Percentiles rank a stretch among this genome's conserved stretches.
phyloP scores from a whole-genome alignment of 2,329 filamentous ascomycete species.

The Neonectria sp. region DNA sequence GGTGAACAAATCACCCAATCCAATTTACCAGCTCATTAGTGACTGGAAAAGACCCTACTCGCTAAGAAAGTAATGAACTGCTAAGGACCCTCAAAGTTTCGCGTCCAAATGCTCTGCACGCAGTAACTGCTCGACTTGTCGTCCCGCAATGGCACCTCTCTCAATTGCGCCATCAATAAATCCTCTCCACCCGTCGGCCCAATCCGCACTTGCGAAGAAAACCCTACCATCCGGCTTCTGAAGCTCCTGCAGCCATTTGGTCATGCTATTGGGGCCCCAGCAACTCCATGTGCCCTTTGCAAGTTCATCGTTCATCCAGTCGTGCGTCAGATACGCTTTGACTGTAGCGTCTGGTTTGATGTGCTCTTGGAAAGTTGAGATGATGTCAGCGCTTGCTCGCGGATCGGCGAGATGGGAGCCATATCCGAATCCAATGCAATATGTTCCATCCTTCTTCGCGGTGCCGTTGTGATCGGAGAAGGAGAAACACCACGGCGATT shows the following conservation, averaged over 20 bases:
- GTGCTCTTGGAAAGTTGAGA: conserved; percentile 15
- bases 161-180: conserved; percentile 46
- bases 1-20: too few relatives aligned
- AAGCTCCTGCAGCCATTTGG: conserved; percentile 30
- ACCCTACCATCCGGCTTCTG: conserved; percentile 34
- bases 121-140: conserved; percentile 1
- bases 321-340: conserved; percentile 39
- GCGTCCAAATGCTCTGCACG: neutral
- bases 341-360: conserved; percentile 27
- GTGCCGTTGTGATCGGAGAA: conserved; percentile 39
- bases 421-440: conserved; percentile 39
- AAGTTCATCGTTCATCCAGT: conserved; percentile 38
- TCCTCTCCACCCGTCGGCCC: conserved; percentile 42
- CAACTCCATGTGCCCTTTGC: conserved; percentile 37
- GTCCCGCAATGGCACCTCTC: conserved; percentile 18
- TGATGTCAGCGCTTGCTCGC: neutral
- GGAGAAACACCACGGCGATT: conserved; percentile 6
- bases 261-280: conserved; percentile 32
- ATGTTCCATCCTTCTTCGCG: conserved; percentile 24
- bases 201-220: conserved; percentile 42
- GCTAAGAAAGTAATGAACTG: too few relatives aligned
- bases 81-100: neutral
- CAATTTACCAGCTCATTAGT: too few relatives aligned
- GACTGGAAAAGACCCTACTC: too few relatives aligned
- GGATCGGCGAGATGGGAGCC: conserved; percentile 21